These are phyloP conservation scores for Aspergillus pseudoviridinutans DNA, from an alignment of 2,329 filamentous ascomycete genomes.

Conservation along the genomic window DNA sequence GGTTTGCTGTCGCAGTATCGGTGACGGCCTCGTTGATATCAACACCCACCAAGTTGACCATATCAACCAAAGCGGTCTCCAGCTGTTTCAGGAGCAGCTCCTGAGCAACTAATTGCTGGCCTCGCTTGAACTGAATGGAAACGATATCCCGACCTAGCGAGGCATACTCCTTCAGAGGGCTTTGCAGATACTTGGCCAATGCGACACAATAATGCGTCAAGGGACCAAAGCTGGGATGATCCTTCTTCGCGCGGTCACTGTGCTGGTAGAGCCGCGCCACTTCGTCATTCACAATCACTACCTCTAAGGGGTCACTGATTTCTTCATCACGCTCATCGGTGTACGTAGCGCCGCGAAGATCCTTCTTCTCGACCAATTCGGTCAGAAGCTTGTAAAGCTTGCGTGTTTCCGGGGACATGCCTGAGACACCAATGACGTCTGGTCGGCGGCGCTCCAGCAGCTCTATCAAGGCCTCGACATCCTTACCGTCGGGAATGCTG, in stretches of 20 bases:
- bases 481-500: conserved; percentile 60
- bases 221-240: conserved; percentile 75
- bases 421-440: conserved; percentile 85
- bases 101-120: conserved; percentile 80
- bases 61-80: conserved; percentile 96
- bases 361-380: conserved; percentile 71
- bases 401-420: conserved; percentile 81
- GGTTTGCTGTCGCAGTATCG: conserved; percentile 76
- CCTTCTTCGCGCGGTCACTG: conserved; percentile 70
- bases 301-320: conserved; percentile 74
- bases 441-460: conserved; percentile 75
- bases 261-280: conserved; percentile 95
- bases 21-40: conserved; percentile 88
- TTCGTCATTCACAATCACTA: conserved; percentile 92
- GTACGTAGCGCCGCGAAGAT: conserved; percentile 75
- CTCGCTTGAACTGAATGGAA: conserved; percentile 82
- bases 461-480: conserved; percentile 69
- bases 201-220: conserved; percentile 86
- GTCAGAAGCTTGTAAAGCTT: conserved; percentile 78
- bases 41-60: conserved; percentile 94
- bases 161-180: conserved; percentile 94
- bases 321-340: conserved; percentile 77
- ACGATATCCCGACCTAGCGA: conserved; percentile 83
- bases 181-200: conserved; percentile 87
- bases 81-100: conserved; percentile 83